Conservation (phyloP, 1,284 basidiomycete genomes). For the Tylopilus sp. region DNA sequence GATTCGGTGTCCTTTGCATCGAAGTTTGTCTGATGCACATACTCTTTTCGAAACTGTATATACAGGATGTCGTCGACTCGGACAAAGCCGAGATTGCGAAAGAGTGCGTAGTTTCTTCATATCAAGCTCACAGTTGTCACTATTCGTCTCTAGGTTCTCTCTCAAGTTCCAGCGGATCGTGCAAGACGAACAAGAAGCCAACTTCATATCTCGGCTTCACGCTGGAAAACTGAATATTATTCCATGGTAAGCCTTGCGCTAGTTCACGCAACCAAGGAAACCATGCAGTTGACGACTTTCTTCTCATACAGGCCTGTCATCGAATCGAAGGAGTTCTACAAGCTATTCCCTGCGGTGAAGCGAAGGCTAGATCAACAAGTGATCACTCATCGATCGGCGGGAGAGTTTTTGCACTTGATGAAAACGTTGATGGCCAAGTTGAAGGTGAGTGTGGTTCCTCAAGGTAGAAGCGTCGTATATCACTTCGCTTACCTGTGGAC, state of each 20-base stretch:
- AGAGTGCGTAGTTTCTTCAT: conserved; percentile 53
- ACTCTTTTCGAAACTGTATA: too few species aligned
- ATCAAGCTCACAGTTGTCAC: not conserved
- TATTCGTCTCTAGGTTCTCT: conserved; percentile 52
- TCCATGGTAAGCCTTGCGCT: conserved; percentile 49
- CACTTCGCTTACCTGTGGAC: not conserved
- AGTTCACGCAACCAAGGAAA: too few species aligned
- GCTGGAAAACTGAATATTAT: conserved; percentile 66
- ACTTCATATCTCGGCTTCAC: conserved; percentile 70
- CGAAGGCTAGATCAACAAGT: conserved; percentile 57
- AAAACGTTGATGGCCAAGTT: conserved; percentile 76
- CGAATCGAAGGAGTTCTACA: conserved; percentile 69
- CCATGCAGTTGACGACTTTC: not conserved
- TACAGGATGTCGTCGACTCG: conserved; percentile 67
- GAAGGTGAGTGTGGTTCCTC: conserved; percentile 52
- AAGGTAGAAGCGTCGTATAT: not conserved
- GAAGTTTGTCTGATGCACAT: not conserved
- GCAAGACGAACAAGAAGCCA: conserved; percentile 67
- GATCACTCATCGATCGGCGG: conserved; percentile 61
- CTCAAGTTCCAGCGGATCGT: conserved; percentile 69
- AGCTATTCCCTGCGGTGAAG: conserved; percentile 59
- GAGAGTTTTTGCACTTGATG: conserved; percentile 65
- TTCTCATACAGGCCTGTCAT: conserved; percentile 65
- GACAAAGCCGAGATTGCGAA: conserved; percentile 66
- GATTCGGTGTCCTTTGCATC: fast-evolving